A percentile compares a stretch with the other conserved stretches of the same genome.
These are phyloP conservation scores for Colletotrichum liaoningense DNA, from an alignment of 2,329 filamentous ascomycete species.

Conservation along the genomic window DNA sequence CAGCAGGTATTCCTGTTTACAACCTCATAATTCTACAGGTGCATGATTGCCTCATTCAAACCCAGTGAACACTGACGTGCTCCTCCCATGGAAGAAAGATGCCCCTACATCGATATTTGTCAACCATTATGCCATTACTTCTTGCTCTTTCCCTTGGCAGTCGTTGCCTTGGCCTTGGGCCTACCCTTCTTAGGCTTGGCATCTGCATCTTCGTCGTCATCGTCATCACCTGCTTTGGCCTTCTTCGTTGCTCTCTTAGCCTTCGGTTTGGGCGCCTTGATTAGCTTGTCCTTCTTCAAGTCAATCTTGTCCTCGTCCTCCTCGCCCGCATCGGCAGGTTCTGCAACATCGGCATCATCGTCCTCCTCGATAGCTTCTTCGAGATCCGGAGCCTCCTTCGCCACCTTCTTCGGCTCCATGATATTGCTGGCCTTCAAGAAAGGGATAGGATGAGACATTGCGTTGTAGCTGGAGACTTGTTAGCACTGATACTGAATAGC, in stretches of 20 bases:
- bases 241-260: constrained; percentile 52
- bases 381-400: constrained; percentile 86
- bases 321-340: constrained; percentile 71
- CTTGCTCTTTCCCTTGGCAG: constrained; percentile 62
- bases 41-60: not conserved
- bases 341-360: constrained; percentile 75
- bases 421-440: constrained; percentile 95
- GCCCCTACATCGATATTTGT: not conserved
- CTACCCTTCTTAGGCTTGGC: constrained; percentile 65
- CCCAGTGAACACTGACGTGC: not conserved
- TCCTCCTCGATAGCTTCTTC: constrained; percentile 97
- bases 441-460: constrained; percentile 86
- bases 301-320: constrained; percentile 85
- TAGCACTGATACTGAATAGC: constrained; percentile 25
- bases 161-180: constrained; percentile 52
- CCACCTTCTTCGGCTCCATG: constrained; percentile 75
- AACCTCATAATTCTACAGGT: not conserved
- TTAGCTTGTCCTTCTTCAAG: constrained; percentile 94
- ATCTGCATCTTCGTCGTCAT: constrained; percentile 59
- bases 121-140: constrained; percentile 35
- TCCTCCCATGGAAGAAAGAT: too few species aligned
- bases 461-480: constrained; percentile 76
- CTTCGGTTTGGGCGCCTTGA: constrained; percentile 86
- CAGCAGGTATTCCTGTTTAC: not conserved
- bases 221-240: constrained; percentile 59